Conservation (phyloP, 768 basidiomycete genomes). For the Lentinus brumalis region DNA sequence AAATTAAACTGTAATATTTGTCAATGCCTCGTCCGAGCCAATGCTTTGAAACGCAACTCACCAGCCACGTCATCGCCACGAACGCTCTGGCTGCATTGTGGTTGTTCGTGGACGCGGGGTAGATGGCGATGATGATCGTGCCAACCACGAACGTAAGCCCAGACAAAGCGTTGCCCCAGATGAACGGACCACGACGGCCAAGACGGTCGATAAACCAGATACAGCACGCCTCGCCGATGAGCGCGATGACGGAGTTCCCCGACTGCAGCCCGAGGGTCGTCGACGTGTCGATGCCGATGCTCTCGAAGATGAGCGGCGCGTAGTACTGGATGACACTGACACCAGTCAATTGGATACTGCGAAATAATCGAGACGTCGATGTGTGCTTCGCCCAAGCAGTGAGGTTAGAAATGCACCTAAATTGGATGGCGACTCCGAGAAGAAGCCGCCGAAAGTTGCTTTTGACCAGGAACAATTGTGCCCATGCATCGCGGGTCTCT, state of each 20-base stretch:
- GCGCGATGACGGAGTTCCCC: conserved; percentile 54
- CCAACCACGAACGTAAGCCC: conserved; percentile 29
- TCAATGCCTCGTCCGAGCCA: not conserved
- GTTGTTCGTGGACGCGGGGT: conserved; percentile 25
- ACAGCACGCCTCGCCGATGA: conserved; percentile 47
- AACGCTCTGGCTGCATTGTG: conserved; percentile 27
- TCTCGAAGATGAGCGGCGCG: conserved; percentile 23
- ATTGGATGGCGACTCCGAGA: conserved; percentile 39
- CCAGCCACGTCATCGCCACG: conserved; percentile 31
- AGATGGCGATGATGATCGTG: conserved; percentile 26
- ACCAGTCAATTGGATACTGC: conserved; percentile 63
- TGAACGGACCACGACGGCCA: conserved; percentile 24
- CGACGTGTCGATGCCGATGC: conserved; percentile 26
- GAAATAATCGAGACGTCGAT: conserved; percentile 44
- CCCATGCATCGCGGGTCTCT: conserved; percentile 33
- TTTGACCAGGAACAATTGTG: conserved; percentile 40
- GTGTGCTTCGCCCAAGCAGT: too few relatives aligned
- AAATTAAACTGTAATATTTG: conserved; percentile 22
- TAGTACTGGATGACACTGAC: conserved; percentile 46
- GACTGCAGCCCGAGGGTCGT: conserved; percentile 52
- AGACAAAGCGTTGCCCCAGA: conserved; percentile 27
- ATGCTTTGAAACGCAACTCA: not conserved
- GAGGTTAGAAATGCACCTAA: too few relatives aligned
- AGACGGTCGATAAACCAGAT: conserved; percentile 30
- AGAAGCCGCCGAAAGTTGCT: conserved; percentile 50